These are phyloP conservation scores for Tephrocybe sp. DNA, from an alignment of 768 basidiomycete genomes.

Conservation along the genomic window DNA sequence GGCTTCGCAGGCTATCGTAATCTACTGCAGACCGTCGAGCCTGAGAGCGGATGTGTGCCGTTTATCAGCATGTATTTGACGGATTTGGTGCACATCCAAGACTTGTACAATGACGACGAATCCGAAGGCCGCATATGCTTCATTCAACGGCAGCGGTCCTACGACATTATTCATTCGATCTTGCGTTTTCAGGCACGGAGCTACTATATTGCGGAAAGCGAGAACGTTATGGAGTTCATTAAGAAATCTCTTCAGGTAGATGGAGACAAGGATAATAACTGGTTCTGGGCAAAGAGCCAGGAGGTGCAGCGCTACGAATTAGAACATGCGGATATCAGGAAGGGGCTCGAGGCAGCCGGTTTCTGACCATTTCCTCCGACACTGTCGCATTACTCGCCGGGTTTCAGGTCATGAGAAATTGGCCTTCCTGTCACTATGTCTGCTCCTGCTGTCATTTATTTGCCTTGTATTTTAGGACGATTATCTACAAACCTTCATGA, in stretches of 20 bases:
- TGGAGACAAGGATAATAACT: conserved; percentile 39
- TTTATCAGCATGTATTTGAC: conserved; percentile 63
- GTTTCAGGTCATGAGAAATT: neutral
- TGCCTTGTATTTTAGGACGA: neutral
- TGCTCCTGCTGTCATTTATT: neutral
- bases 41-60: conserved; percentile 58
- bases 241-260: conserved; percentile 39
- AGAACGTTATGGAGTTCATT: conserved; percentile 45
- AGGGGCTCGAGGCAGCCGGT: conserved; percentile 65
- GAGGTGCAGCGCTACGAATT: conserved; percentile 59
- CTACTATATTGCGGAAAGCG: conserved; percentile 47
- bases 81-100: conserved; percentile 54
- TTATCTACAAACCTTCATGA: neutral
- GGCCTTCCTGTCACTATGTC: neutral
- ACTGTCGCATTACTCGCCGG: neutral
- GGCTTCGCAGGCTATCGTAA: conserved; percentile 55
- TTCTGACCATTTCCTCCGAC: conserved; percentile 35
- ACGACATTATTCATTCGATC: conserved; percentile 51
- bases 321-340: conserved; percentile 61
- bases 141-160: conserved; percentile 53
- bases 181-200: conserved; percentile 53
- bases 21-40: conserved; percentile 39
- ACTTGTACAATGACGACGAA: conserved; percentile 42
- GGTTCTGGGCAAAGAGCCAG: conserved; percentile 58
- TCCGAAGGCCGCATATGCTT: conserved; percentile 42